Evolutionary conservation across 2,329 filamentous ascomycete genomes (phyloP), one percentile per base, ranked within the genome.

Genomic region (Aspergillus fijiensis): DNA sequence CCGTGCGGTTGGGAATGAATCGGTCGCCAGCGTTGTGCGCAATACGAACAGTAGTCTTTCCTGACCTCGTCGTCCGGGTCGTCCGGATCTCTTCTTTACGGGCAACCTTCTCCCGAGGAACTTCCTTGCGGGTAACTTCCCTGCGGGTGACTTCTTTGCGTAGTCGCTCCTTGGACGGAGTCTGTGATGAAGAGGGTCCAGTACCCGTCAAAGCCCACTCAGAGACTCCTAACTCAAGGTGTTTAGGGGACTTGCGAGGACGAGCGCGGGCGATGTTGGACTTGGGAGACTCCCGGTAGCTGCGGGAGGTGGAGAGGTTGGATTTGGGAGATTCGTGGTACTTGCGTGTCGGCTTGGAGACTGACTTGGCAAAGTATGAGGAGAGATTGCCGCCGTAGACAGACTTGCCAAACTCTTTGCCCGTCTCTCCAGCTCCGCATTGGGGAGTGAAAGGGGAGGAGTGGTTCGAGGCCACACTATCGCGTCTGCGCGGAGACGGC

Each of bases 241-340:
- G 91, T 71, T 91, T 90, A 21, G 94, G 93, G 49, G 91, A 93
- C 60, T 88, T 55, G 53, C 53, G 53, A n/a, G 53, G 31, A 31
- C 53, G 53, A 25, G 42, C 21, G 6, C 53, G 53, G n/a, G 53
- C 53, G 7, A 55, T 55, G 27, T 55, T 55, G 53, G 53, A 55
- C 27, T 55, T 55, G 23, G 94, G 93, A 49, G 91, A 93, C 60
- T 88, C 39, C 39, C 39, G 39, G 39, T 45, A 45, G 16, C 39
- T 84, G 59, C 86, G 85, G 48, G 81, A 80, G 65, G 87, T 72
- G 27, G 74, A 74, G 76, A 97, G 97, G 83, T 97, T 98, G 61
- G 93, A 97, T 83, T 98, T 98, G 74, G 93, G 92, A 2, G 94
- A 97, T 74, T 95, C 90, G 54, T 90, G 89, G 76, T 91, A 89